Evolutionary conservation across 805 yeast species (phyloP), one percentile per base, ranked within the genome.

Genomic region (Hanseniaspora lindneri): DNA sequence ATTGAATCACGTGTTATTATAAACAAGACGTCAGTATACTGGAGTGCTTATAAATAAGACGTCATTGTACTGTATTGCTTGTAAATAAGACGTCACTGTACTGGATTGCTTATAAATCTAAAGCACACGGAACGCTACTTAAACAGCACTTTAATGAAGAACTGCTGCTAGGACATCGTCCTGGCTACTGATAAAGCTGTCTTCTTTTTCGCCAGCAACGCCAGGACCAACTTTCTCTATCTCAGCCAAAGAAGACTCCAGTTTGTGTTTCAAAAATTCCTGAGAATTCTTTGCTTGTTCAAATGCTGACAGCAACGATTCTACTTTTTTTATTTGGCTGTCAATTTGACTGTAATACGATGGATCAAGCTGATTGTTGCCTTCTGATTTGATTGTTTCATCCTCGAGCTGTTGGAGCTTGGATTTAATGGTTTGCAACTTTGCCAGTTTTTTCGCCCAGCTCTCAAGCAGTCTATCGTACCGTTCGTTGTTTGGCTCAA

Each of bases 401-500:
- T 44, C 37, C 11, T 20, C 27, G 6, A 47, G 28, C 16, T 25
- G 34, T 7, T 41, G n/a, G 10, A 47, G 29, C 24, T 47, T 47
- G 2, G 35, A 25, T 13, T 34, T 41, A 3, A 47, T 20, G 5
- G 30, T 3, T 10, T 41, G 24, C 4, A 41, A 20, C 20, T 29
- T 47, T 1, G 19, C 4, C 20, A 40, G 16, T 21, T 36, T 35
- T n/a, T 34, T 14, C 14, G 23, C 36, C 41, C 41, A 40, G 8
- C 16, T 37, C 1, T 34, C 30, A 16, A 41, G 3, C 9, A 35
- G 14, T 4, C 7, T 16, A 13, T 27, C 34, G 24, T 40, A 47
- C 28, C 27, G 34, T 6, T 41, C 32, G 16, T 17, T 17, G 21
- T 35, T 28, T 16, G 33, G 41, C 10, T 37, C 20, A 24, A 37